Evolutionary conservation across 2,329 filamentous ascomycete species (phyloP).

Genomic region (Lachnellula arida): DNA sequence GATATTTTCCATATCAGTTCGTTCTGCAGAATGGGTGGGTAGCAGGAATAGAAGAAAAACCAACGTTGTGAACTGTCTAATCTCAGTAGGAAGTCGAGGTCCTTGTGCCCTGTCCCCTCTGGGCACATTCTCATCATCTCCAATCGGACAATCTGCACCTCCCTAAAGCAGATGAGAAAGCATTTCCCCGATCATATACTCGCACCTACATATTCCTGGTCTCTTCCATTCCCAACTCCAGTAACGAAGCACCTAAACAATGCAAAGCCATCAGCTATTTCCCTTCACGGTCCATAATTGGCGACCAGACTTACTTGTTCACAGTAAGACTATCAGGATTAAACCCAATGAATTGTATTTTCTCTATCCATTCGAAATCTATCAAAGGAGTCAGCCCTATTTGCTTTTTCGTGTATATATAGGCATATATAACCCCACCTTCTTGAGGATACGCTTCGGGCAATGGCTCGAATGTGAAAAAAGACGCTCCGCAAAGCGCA

Average conservation of each 20-base stretch:
- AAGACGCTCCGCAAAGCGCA: conserved; percentile 12
- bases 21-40: neutral
- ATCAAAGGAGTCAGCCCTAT: neutral
- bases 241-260: conserved; percentile 15
- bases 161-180: conserved; percentile 3
- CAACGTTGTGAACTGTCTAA: neutral
- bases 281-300: neutral
- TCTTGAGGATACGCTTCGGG: neutral
- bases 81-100: neutral
- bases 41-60: neutral
- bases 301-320: conserved; percentile 8
- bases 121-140: conserved; percentile 15
- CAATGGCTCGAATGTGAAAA: neutral
- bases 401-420: neutral
- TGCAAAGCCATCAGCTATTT: neutral
- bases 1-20: neutral
- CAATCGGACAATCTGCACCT: neutral
- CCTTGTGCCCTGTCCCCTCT: neutral
- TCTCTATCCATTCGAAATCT: conserved; percentile 13
- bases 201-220: conserved; percentile 6
- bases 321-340: conserved; percentile 14
- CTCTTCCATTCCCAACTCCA: neutral
- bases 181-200: neutral
- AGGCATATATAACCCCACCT: conserved; percentile 1
- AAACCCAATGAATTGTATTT: conserved; percentile 6